Conservation (phyloP, 345 rosid species). For the Crucihimalaya himalaica region DNA sequence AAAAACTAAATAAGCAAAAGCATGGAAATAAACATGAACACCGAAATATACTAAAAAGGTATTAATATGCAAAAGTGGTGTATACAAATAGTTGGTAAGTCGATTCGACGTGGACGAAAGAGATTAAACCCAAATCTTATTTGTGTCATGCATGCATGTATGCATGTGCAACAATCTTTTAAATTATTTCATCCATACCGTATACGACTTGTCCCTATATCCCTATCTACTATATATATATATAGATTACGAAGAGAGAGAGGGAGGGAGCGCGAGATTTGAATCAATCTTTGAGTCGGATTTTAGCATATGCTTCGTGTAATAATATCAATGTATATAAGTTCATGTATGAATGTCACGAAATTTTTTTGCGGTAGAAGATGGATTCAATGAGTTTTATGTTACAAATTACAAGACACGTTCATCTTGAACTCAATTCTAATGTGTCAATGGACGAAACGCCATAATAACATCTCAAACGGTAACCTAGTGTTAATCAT, state of each 20-base stretch:
- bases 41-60: neutral
- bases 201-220: constrained; percentile 8
- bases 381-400: neutral
- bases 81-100: constrained; percentile 22
- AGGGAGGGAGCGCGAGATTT: neutral
- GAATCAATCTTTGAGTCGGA: neutral
- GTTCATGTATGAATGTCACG: neutral
- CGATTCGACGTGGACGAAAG: constrained; percentile 38
- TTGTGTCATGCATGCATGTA: constrained; percentile 40
- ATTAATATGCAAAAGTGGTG: constrained; percentile 13
- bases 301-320: neutral
- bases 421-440: neutral
- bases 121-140: constrained; percentile 28
- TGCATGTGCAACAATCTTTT: constrained; percentile 37
- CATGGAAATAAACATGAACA: constrained; percentile 25
- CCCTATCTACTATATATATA: neutral
- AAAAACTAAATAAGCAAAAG: constrained; percentile 19
- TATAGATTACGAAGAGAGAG: no score
- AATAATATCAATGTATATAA: neutral
- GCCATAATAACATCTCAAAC: neutral
- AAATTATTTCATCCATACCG: constrained; percentile 22
- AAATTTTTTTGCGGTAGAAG: neutral
- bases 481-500: no score
- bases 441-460: neutral
- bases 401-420: neutral